Conservation (phyloP, 208 protist genomes). For the Leishmania braziliensis region DNA sequence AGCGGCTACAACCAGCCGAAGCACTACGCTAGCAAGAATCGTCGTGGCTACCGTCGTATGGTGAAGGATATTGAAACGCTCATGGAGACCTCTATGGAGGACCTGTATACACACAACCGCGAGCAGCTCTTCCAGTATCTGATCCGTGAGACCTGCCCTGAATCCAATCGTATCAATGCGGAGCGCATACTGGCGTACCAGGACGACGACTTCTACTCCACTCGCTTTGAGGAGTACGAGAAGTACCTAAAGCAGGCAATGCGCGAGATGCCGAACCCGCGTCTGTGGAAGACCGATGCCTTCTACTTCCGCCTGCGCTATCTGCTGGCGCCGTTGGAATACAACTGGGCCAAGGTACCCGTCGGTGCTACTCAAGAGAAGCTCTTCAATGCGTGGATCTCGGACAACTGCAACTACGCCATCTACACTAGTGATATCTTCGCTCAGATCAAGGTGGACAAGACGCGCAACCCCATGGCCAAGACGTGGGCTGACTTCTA, state of each 20-base stretch:
- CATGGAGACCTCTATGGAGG: slow-evolving; percentile 91
- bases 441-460: slow-evolving; percentile 69
- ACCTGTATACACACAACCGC: slow-evolving; percentile 89
- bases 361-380: slow-evolving; percentile 77
- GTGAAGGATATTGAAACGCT: slow-evolving; percentile 90
- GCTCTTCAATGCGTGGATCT: slow-evolving; percentile 88
- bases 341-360: slow-evolving; percentile 90
- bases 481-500: slow-evolving; percentile 90
- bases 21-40: slow-evolving; percentile 90
- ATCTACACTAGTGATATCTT: slow-evolving; percentile 77
- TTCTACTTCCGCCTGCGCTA: slow-evolving; percentile 92
- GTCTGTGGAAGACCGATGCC: slow-evolving; percentile 89
- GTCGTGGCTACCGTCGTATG: slow-evolving; percentile 86
- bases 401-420: slow-evolving; percentile 79
- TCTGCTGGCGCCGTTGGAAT: slow-evolving; percentile 81
- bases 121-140: slow-evolving; percentile 90
- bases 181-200: slow-evolving; percentile 80
- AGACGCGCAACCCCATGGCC: slow-evolving; percentile 82
- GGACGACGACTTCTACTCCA: slow-evolving; percentile 92
- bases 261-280: slow-evolving; percentile 90
- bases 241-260: slow-evolving; percentile 88
- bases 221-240: slow-evolving; percentile 87
- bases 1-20: slow-evolving; percentile 91
- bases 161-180: slow-evolving; percentile 90
- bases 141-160: slow-evolving; percentile 81